phyloP scores from a whole-genome alignment of 306 rosid genomes.

The Potentilla sterilis region DNA sequence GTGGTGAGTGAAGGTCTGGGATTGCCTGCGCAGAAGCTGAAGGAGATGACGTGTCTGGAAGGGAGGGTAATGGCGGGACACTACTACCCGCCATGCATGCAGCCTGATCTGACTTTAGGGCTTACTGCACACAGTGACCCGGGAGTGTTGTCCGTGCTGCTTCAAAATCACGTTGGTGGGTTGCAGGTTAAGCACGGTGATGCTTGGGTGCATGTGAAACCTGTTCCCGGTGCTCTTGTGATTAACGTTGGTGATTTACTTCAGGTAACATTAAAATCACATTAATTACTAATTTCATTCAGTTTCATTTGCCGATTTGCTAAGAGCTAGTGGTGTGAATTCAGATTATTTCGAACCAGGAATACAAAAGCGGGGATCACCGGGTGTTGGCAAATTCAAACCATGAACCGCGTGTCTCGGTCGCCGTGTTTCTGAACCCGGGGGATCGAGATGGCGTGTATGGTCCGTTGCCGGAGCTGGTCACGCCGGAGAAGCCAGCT shows the following conservation, averaged over 20 bases:
- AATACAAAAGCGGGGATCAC: constrained; percentile 71
- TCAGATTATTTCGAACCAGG: constrained; percentile 57
- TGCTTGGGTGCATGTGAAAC: constrained; percentile 74
- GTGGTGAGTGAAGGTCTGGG: constrained; percentile 47
- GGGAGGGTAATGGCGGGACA: constrained; percentile 36
- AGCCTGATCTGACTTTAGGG: constrained; percentile 57
- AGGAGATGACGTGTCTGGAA: constrained; percentile 28
- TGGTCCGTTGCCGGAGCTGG: constrained; percentile 76
- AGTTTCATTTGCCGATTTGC: not conserved
- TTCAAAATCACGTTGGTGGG: constrained; percentile 81
- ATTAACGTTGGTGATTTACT: constrained; percentile 76
- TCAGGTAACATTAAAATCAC: constrained; percentile 31
- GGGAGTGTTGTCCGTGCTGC: constrained; percentile 50
- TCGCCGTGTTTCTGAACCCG: constrained; percentile 55
- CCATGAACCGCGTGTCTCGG: constrained; percentile 47
- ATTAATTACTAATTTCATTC: too few species aligned
- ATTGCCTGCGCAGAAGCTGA: constrained; percentile 26
- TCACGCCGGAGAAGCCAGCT: constrained; percentile 45
- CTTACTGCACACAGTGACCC: constrained; percentile 63
- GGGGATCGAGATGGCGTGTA: constrained; percentile 39
- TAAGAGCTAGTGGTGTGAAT: not conserved
- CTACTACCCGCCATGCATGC: constrained; percentile 41
- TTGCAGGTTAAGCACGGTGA: constrained; percentile 56
- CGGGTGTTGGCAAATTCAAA: constrained; percentile 62
- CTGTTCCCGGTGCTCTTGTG: constrained; percentile 65